Evolutionary conservation across 2,329 filamentous ascomycete species (phyloP).

Genomic region (Colletotrichum tofieldiae): DNA sequence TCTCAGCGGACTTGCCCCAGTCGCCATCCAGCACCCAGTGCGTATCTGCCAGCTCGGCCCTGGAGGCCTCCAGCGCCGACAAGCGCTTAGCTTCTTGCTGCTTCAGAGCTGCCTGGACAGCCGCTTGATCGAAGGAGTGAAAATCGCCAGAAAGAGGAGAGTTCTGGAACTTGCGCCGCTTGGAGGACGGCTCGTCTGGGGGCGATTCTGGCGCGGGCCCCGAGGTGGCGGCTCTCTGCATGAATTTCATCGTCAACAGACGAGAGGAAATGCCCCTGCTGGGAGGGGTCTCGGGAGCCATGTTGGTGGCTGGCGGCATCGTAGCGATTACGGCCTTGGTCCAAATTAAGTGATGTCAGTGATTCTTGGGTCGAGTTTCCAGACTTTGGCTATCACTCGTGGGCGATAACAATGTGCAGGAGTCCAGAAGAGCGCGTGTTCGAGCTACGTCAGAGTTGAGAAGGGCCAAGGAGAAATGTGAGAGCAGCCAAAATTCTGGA

Average conservation of each 20-base stretch:
- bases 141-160: conserved; percentile 53
- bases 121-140: conserved; percentile 69
- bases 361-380: too few species aligned
- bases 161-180: conserved; percentile 72
- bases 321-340: conserved; percentile 41
- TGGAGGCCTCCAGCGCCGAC: conserved; percentile 73
- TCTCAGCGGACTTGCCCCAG: conserved; percentile 42
- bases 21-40: conserved; percentile 80
- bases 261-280: conserved; percentile 82
- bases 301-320: conserved; percentile 45
- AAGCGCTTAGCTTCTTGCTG: conserved; percentile 78
- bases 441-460: background rate
- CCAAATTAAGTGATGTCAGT: background rate
- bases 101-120: conserved; percentile 75
- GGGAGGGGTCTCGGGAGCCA: conserved; percentile 70
- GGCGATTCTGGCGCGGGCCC: conserved; percentile 62
- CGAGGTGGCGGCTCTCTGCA: conserved; percentile 87
- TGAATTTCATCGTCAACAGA: conserved; percentile 96
- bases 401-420: background rate
- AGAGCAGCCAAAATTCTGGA: conserved; percentile 33
- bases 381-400: background rate
- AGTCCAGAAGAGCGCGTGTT: background rate
- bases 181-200: conserved; percentile 68
- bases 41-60: conserved; percentile 76
- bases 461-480: background rate